phyloP scores from a whole-genome alignment of 805 yeast genomes.

The Starmerella potacharoeniae region DNA sequence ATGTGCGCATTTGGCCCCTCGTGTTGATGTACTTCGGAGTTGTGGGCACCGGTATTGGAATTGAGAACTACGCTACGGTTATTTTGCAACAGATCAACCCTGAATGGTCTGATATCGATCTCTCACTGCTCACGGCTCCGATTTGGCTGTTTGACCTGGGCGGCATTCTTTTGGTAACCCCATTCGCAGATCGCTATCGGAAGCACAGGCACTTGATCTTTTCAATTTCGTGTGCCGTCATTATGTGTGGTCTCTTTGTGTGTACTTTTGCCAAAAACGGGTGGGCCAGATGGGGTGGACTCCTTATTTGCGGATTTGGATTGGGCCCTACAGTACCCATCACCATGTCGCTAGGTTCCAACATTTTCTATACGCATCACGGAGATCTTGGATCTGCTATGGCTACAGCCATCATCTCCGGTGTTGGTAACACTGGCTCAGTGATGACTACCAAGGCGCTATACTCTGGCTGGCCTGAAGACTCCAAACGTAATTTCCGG shows the following conservation, averaged over 20 bases:
- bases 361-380: slow-evolving; percentile 54
- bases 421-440: slow-evolving; percentile 77
- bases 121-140: slow-evolving; percentile 73
- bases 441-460: slow-evolving; percentile 79
- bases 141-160: slow-evolving; percentile 79
- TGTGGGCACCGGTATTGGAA: slow-evolving; percentile 81
- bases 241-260: slow-evolving; percentile 63
- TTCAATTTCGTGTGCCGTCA: slow-evolving; percentile 48
- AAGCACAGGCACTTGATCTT: slow-evolving; percentile 51
- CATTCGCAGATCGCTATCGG: slow-evolving; percentile 62
- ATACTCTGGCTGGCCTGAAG: slow-evolving; percentile 80
- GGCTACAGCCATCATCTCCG: slow-evolving; percentile 71
- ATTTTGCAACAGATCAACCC: slow-evolving; percentile 57
- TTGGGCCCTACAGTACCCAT: slow-evolving; percentile 87
- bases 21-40: slow-evolving; percentile 85
- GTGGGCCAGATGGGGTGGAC: slow-evolving; percentile 73
- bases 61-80: slow-evolving; percentile 76
- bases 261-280: slow-evolving; percentile 61
- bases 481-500: slow-evolving; percentile 45
- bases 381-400: slow-evolving; percentile 83
- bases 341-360: slow-evolving; percentile 72
- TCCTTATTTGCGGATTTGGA: slow-evolving; percentile 74
- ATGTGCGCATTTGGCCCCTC: slow-evolving; percentile 66
- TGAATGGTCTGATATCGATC: slow-evolving; percentile 47
- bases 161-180: slow-evolving; percentile 64